Evolutionary conservation across 2,329 filamentous ascomycete genomes (phyloP), one percentile per base, ranked within the genome.

Genomic region (Aspergillus ustus): DNA sequence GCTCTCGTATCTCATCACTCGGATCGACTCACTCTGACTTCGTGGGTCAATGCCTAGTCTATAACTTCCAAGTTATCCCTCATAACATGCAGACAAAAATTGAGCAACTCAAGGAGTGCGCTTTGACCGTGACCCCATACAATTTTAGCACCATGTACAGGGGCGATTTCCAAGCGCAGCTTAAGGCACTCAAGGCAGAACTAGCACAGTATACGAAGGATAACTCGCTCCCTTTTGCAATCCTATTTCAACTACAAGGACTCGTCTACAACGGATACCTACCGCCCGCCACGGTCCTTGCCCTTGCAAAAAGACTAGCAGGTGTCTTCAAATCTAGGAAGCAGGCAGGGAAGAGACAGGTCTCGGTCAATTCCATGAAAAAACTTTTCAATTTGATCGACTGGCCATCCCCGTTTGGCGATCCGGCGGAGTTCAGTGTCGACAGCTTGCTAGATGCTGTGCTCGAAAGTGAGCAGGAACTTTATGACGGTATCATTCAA

Each of bases 231-330:
- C 77, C 84, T 4, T 91, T 87, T 64, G 71, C 77, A 0, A 67
- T 88, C 0, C 76, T 85, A 3, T 90, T 86, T 67, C 88, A 90
- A 65, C 76, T 91, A 2, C 83, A 89, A 53, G 83, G 82, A 9
- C 75, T 93, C 7, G 85, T 87, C 0, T 80, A 83, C 65, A 89
- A 90, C 66, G 85, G 84, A 13, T 87, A 84, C 59, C 79, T 92
- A 1, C 78, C 85, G 20, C 89, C 90, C 0, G 66, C 69, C 0
- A 83, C 76, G 0, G 84, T 87, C 0, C 46, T 78, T 0, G 64
- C 69, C 0, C 68, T 91, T 3, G 69, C 87, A 0, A 68, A 74
- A 0, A 63, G 77, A 1, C 75, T 90, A 1, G 70, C 74, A 3
- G 45, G 64, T 0, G 64, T 79, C 0, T 74, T 69, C 51, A 46